Percentiles rank a stretch among this genome's conserved stretches.
phyloP scores from a whole-genome alignment of 73 alveolate species.

The Paraurostyla sp. region DNA sequence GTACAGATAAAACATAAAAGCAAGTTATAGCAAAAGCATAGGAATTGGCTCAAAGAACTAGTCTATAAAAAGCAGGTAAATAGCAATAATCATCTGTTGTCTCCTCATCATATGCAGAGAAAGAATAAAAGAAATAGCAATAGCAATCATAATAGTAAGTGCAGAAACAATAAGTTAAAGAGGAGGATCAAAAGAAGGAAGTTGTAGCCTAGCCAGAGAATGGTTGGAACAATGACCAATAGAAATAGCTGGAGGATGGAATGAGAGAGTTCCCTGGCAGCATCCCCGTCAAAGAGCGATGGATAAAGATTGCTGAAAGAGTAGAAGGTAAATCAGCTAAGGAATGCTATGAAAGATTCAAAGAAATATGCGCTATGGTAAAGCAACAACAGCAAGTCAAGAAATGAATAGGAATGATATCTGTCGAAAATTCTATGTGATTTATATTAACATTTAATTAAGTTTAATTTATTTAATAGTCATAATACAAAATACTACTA shows the following conservation, averaged over 20 bases:
- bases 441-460: not conserved
- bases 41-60: constrained; percentile 64
- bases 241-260: constrained; percentile 86
- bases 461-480: not conserved
- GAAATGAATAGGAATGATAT: not conserved
- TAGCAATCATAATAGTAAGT: not conserved
- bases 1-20: constrained; percentile 73
- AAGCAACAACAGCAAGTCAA: constrained; percentile 35
- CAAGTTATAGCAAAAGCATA: constrained; percentile 87
- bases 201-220: constrained; percentile 57
- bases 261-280: constrained; percentile 83
- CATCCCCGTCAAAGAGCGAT: constrained; percentile 86
- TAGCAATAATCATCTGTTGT: constrained; percentile 36
- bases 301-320: constrained; percentile 82
- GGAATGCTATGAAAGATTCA: constrained; percentile 90
- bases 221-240: constrained; percentile 85
- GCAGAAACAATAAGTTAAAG: constrained; percentile 18
- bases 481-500: too few relatives aligned
- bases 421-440: not conserved
- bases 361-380: constrained; percentile 66
- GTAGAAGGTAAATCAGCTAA: constrained; percentile 88
- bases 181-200: constrained; percentile 60
- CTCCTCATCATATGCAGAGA: not conserved
- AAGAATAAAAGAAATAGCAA: not conserved
- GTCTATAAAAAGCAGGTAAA: constrained; percentile 75